A percentile compares a stretch with the other conserved stretches of the same genome.
These are phyloP conservation scores for Penicillium roqueforti DNA, from an alignment of 495 filamentous ascomycete species.

Conservation along the genomic window DNA sequence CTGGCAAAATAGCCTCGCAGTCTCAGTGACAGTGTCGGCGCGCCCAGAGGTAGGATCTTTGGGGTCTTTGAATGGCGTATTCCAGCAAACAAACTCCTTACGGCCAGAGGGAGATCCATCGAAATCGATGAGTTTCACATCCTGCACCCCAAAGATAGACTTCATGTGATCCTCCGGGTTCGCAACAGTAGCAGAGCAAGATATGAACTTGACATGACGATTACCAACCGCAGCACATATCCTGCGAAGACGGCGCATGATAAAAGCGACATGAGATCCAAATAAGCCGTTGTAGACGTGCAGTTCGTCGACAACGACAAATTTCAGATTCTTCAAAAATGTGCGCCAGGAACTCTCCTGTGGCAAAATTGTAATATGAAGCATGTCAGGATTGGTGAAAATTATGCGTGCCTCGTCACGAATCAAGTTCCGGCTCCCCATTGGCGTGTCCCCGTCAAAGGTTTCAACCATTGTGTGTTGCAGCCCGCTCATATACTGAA, in stretches of 20 bases:
- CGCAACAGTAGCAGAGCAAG: slow-evolving; percentile 94
- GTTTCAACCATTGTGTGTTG: slow-evolving; percentile 79
- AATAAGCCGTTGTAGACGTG: slow-evolving; percentile 97
- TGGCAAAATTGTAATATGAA: slow-evolving; percentile 90
- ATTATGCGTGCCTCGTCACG: slow-evolving; percentile 89
- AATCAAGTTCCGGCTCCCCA: slow-evolving; percentile 70
- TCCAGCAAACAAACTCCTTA: slow-evolving; percentile 98
- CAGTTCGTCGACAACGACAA: slow-evolving; percentile 84
- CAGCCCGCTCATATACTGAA: slow-evolving; percentile 74
- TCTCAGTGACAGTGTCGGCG: slow-evolving; percentile 76
- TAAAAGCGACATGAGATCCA: slow-evolving; percentile 87
- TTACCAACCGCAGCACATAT: slow-evolving; percentile 94
- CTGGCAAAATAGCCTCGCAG: slow-evolving; percentile 84
- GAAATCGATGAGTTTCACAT: slow-evolving; percentile 75
- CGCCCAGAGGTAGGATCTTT: slow-evolving; percentile 81
- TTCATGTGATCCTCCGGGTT: slow-evolving; percentile 92
- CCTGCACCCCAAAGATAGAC: slow-evolving; percentile 84
- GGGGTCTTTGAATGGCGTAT: slow-evolving; percentile 92
- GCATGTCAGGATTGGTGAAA: slow-evolving; percentile 98
- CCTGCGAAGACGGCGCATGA: slow-evolving; percentile 86
- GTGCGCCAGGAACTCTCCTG: slow-evolving; percentile 86
- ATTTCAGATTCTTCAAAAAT: slow-evolving; percentile 84
- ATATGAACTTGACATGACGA: slow-evolving; percentile 83
- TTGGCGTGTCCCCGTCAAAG: slow-evolving; percentile 92
- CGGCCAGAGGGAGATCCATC: slow-evolving; percentile 91